These are phyloP conservation scores for Colletotrichum sp. DNA, from an alignment of 2,329 filamentous ascomycete genomes.

Conservation along the genomic window DNA sequence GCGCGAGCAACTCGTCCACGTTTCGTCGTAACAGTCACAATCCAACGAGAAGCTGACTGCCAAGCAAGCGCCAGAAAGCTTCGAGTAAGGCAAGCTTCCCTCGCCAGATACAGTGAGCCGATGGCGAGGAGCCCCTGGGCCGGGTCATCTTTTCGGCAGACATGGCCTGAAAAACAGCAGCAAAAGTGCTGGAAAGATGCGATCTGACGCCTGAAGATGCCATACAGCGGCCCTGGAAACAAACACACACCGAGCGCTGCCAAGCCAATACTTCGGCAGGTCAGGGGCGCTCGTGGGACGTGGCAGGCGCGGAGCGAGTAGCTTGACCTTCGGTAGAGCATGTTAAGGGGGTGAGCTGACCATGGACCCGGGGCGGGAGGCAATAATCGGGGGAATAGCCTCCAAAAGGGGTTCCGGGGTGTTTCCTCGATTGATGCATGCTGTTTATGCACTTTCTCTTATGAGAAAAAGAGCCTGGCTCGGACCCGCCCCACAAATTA, in stretches of 20 bases:
- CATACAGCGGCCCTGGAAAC: neutral
- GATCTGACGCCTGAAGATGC: neutral
- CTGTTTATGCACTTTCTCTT: neutral
- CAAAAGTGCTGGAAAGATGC: neutral
- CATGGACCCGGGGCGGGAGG: neutral
- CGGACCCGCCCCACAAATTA: neutral
- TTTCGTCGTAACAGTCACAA: neutral
- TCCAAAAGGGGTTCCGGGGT: neutral
- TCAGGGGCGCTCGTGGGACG: constrained; percentile 7
- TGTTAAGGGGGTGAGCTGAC: neutral
- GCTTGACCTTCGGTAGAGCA: constrained; percentile 2
- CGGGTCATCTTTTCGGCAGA: neutral
- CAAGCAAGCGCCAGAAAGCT: neutral
- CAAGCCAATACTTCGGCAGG: constrained; percentile 21
- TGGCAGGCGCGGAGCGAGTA: constrained; percentile 12
- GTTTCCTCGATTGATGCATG: neutral
- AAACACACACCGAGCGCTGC: neutral
- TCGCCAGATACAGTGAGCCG: neutral
- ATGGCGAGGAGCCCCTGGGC: neutral
- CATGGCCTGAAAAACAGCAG: neutral
- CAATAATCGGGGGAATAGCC: neutral
- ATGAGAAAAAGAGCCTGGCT: neutral
- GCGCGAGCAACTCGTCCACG: neutral
- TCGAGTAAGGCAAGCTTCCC: neutral
- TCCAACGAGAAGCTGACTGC: neutral